Evolutionary conservation across 805 yeast genomes (phyloP).

Genomic region (Pachysolen tannophilus): DNA sequence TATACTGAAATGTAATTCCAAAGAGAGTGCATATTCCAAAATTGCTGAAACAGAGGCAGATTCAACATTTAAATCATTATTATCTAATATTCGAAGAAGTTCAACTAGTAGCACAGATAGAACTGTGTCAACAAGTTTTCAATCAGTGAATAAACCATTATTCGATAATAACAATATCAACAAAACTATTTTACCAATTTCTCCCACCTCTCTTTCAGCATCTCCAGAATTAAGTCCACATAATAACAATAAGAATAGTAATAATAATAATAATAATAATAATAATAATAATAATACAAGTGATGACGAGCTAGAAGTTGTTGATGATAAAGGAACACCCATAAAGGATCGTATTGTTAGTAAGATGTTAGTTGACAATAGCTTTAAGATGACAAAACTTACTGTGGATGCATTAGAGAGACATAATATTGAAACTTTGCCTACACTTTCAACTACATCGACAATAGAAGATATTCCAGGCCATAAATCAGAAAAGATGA

Average conservation of each 20-base stretch:
- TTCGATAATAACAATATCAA: neutral
- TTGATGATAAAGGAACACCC: neutral
- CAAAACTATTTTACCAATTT: neutral
- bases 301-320: conserved; percentile 1
- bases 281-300: neutral
- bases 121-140: too few species aligned
- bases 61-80: conserved; percentile 1
- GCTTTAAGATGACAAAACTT: conserved; percentile 5
- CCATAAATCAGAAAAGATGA: conserved; percentile 5
- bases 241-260: neutral
- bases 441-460: neutral
- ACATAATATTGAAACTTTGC: conserved; percentile 10
- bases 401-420: conserved; percentile 14
- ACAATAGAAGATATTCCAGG: neutral
- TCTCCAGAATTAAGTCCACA: neutral
- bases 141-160: too few species aligned
- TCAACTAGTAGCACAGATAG: too few species aligned
- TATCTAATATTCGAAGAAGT: conserved; percentile 3
- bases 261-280: neutral
- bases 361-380: neutral
- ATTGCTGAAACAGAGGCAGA: neutral
- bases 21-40: neutral
- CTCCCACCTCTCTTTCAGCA: too few species aligned
- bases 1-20: too few species aligned
- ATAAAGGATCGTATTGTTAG: neutral